Evolutionary conservation across 805 yeast species (phyloP), one percentile per base, ranked within the genome.

Genomic region (Schwanniomyces sp.): DNA sequence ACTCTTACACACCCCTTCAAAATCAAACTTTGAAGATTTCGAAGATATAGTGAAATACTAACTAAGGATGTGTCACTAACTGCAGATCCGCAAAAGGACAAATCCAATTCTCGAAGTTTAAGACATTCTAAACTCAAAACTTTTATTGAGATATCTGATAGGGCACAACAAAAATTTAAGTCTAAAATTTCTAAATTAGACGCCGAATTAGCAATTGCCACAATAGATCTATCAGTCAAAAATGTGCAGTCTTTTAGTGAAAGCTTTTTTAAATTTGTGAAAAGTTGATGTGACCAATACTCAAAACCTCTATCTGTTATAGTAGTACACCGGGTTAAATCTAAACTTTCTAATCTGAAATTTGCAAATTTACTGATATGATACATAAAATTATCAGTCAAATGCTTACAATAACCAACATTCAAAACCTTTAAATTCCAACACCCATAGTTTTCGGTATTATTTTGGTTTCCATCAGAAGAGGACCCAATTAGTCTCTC

Each of bases 31-130:
- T 76, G 75, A 52, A 87, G 62, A 29, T 70, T 58, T 45, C 74
- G 66, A 51, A 86, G 66, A 52, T 82, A 79, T 29, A 80, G 61
- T 2, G 88, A 80, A 8, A 87, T 73, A 0, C 85, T 78, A 32
- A 81, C 73, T 34, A 86, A 61, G 1, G 90, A 81, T 14, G 83
- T 75, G 56, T 87, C 92, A 57, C 89, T 82, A 5, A 87, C 90
- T 1, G 92, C 91, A 27, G 86, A 78, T 4, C 92, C 92, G 64
- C 92, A 87, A 57, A 85, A 87, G 8, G 88, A 81, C 29, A 86
- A 61, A 54, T 85, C 84, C 50, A 87, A 65, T 17, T 66, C 62
- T 38, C 70, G 62, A 49, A 87, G 62, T 6, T 71, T 62, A 42
- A 80, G 84, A 57, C 90, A 85, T n/a, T 88, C 86, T 14, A 83